Evolutionary conservation across 176 grass and related monocot species (phyloP).

Genomic region (Leersia perrieri): DNA sequence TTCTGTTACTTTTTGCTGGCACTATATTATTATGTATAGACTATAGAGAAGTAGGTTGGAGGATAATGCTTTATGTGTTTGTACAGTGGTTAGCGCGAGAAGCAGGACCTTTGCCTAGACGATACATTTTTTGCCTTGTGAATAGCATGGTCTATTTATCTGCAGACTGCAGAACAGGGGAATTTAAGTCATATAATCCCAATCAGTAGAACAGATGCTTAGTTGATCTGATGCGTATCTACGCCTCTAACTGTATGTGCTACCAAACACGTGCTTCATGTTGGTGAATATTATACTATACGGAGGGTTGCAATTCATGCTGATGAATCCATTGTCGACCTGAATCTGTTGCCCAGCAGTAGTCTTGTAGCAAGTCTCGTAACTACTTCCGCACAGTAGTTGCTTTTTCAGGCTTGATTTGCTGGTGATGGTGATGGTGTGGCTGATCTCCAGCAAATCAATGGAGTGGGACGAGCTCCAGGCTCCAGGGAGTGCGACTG

Average conservation of each 20-base stretch:
- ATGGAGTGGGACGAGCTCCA: no score
- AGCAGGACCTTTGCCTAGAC: constrained; percentile 13
- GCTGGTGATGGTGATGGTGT: no score
- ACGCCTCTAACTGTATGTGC: neutral
- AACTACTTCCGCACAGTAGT: no score
- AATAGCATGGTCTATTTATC: neutral
- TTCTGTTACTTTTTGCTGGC: neutral
- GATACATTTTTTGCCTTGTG: constrained; percentile 29
- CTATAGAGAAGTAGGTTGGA: constrained; percentile 23
- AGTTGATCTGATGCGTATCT: neutral
- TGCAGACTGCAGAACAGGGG: no score
- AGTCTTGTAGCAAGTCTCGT: no score
- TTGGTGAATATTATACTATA: neutral
- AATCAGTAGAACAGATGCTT: neutral
- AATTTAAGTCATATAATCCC: no score
- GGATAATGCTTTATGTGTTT: neutral
- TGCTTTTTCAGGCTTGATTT: no score
- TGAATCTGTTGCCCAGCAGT: no score
- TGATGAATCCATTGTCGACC: neutral
- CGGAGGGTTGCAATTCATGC: neutral
- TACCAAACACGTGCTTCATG: neutral
- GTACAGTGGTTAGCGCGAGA: constrained; percentile 20
- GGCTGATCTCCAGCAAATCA: no score
- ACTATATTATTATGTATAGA: neutral
- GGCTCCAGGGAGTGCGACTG: no score